Conservation (phyloP, 1,284 basidiomycete species). For the Phaffia rhodozyma region DNA sequence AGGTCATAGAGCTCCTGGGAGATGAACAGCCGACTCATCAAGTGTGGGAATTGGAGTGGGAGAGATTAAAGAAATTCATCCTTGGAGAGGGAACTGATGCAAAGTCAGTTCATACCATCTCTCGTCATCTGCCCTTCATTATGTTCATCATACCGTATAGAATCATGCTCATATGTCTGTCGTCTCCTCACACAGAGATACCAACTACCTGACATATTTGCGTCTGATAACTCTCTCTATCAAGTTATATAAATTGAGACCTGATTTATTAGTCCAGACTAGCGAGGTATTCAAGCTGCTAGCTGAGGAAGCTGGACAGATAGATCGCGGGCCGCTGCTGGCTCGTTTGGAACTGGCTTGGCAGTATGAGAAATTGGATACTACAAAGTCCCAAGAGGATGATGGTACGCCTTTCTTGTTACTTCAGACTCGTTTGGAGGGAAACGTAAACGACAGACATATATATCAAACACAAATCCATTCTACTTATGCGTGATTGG, state of each 20-base stretch:
- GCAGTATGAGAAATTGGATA: slow-evolving; percentile 26
- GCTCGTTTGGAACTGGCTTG: slow-evolving; percentile 60
- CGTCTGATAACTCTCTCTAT: slow-evolving; percentile 19
- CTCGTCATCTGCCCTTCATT: no score
- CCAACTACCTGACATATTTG: slow-evolving; percentile 15
- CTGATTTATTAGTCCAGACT: slow-evolving; percentile 37
- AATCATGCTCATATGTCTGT: slow-evolving; percentile 15
- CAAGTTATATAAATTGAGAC: slow-evolving; percentile 12
- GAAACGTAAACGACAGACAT: no score
- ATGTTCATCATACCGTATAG: neutral
- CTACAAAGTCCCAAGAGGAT: slow-evolving; percentile 30
- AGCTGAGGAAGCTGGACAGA: slow-evolving; percentile 49
- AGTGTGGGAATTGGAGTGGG: slow-evolving; percentile 47
- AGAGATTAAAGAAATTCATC: slow-evolving; percentile 1
- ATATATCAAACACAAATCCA: no score
- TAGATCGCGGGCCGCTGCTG: slow-evolving; percentile 57
- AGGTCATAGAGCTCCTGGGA: slow-evolving; percentile 41
- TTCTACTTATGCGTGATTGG: no score
- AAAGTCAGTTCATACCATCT: slow-evolving; percentile 15
- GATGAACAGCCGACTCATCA: slow-evolving; percentile 35
- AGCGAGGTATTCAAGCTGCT: slow-evolving; percentile 47
- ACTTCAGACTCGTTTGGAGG: slow-evolving; percentile 23
- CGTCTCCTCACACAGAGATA: slow-evolving; percentile 19
- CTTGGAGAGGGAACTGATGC: slow-evolving; percentile 15
- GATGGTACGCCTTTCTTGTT: slow-evolving; percentile 29